phyloP scores from a whole-genome alignment of 495 filamentous ascomycete genomes.

The Pseudomonodictys pantanalensis region DNA sequence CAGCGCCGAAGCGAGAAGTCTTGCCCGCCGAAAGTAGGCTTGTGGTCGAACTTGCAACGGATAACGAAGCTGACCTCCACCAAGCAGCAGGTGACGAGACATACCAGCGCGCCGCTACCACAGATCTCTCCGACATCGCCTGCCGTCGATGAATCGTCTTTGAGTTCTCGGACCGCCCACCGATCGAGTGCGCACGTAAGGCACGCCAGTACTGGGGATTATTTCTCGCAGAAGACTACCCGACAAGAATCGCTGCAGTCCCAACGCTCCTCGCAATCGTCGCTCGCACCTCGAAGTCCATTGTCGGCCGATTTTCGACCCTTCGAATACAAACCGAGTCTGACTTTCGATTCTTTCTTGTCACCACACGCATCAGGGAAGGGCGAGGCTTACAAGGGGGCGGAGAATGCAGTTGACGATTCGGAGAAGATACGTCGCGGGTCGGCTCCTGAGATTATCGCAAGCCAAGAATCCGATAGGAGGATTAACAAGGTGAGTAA shows the following conservation, averaged over 20 bases:
- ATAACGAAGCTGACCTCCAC: no score
- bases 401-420: conserved; percentile 2
- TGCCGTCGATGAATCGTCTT: no score
- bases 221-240: background rate
- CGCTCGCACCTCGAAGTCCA: no score
- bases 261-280: background rate
- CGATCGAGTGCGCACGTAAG: background rate
- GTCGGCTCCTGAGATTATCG: no score
- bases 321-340: background rate
- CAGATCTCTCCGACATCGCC: background rate
- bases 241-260: background rate
- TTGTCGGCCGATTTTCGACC: no score
- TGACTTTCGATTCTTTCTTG: conserved; percentile 22
- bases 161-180: no score
- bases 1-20: background rate
- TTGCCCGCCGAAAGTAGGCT: background rate
- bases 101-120: background rate
- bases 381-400: conserved; percentile 16
- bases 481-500: no score
- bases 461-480: no score
- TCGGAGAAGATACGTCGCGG: no score
- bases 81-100: no score
- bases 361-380: conserved; percentile 18
- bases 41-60: no score
- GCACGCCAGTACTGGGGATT: conserved; percentile 3